These are phyloP conservation scores for Sclerotinia nivalis DNA, from an alignment of 2,329 filamentous ascomycete species.

Conservation along the genomic window DNA sequence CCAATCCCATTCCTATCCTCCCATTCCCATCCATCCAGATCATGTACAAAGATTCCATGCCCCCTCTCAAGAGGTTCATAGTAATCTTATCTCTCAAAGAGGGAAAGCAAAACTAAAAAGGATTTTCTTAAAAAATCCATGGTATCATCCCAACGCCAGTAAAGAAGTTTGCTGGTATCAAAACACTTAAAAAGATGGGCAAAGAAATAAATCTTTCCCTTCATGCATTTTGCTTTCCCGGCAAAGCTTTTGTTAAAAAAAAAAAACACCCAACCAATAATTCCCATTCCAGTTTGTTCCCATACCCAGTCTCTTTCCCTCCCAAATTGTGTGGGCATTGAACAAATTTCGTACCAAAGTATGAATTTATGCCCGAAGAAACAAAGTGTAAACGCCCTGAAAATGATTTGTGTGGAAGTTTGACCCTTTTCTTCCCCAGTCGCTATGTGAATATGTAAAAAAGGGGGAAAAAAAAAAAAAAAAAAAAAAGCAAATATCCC, in stretches of 20 bases:
- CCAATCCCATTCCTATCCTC: neutral
- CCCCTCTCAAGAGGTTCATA: neutral
- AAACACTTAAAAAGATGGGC: conserved; percentile 26
- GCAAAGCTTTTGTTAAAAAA: conserved; percentile 19
- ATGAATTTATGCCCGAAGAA: conserved; percentile 16
- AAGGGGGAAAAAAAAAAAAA: conserved; percentile 4
- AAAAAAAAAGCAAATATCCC: conserved; percentile 21
- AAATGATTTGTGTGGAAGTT: conserved; percentile 19
- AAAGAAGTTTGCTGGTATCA: conserved; percentile 31
- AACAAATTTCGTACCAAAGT: conserved; percentile 18
- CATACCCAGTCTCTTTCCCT: conserved; percentile 11
- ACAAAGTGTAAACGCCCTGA: conserved; percentile 9
- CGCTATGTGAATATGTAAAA: conserved; percentile 23
- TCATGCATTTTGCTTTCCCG: conserved; percentile 31
- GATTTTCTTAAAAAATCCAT: conserved; percentile 27
- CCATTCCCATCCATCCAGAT: conserved; percentile 17
- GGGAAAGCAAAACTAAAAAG: neutral
- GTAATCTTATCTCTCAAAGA: conserved; percentile 10
- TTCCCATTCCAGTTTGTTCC: conserved; percentile 19
- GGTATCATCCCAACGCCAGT: conserved; percentile 40
- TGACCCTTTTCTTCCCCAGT: neutral
- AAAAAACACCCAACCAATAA: conserved; percentile 18
- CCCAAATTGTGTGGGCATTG: conserved; percentile 9
- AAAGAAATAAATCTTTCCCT: conserved; percentile 21
- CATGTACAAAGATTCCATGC: conserved; percentile 20